Evolutionary conservation across 2,329 filamentous ascomycete genomes (phyloP), one percentile per base, ranked within the genome.

Genomic region (Podosphaera fusca): DNA sequence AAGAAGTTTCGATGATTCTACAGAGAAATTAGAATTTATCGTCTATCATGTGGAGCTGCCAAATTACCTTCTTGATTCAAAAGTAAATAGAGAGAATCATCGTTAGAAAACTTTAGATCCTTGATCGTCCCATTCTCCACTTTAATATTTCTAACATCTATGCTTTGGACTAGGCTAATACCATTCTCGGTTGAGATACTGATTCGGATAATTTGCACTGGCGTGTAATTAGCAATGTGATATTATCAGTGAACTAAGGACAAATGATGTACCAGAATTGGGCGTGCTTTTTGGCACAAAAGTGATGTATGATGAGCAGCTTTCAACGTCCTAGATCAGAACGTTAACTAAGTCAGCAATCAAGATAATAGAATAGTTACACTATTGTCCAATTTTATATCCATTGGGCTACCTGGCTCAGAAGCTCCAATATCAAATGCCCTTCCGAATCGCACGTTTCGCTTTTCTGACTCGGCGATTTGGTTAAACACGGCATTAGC

Each of bases 401-500:
- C 64, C 7, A 64, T 55, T 12, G 62, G 56, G 6, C 58, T 58
- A 54, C 61, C 54, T 9, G 54, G 50, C 35, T 64, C 57, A 29
- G 58, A 12, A 10, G 53, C 21, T 7, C 62, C 62, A 31, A 69
- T 47, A 31, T 60, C 52, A 42, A 61, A 57, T 2, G 75, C 70
- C 36, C 74, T 74, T 2, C 82, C 82, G 62, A 87, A 82, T 4
- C 81, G 71, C 9, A 88, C 82, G 57, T 80, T 82, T 57, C 81
- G 72, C 63, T 79, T 75, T 69, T 87, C 77, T 5, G 82, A 78
- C 68, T 83, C 78, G 60, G 86, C 80, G 66, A 88, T 80, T 58
- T 81, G 74, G 56, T 77, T 69, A 63, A 87, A 85, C 1, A 87
- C 74, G 6, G 69, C 69, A n/a, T 73, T 74, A 8, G 81, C 78